A percentile compares a stretch with the other conserved stretches of the same genome.
These are phyloP conservation scores for Parsonsia alboflavescens DNA, from an alignment of 257 asterid genomes.

Conservation along the genomic window DNA sequence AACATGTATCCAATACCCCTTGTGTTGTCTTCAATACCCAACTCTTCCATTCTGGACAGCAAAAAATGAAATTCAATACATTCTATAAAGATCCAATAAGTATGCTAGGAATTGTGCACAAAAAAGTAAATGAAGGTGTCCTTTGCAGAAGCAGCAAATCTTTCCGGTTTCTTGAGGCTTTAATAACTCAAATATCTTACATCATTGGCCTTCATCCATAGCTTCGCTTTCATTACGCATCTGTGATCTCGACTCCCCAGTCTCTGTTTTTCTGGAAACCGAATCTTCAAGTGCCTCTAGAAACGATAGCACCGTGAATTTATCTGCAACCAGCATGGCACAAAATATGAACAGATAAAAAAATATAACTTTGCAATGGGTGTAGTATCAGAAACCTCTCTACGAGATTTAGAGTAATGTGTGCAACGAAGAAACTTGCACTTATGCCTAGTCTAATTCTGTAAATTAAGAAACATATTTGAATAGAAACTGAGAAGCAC, in stretches of 20 bases:
- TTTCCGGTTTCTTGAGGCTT: not conserved
- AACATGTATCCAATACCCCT: not conserved
- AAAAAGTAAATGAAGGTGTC: not conserved
- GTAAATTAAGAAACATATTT: not conserved
- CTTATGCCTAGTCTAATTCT: not conserved
- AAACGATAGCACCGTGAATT: constrained; percentile 81
- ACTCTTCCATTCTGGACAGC: not conserved
- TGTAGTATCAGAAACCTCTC: not conserved
- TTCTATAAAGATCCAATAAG: not conserved
- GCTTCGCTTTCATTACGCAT: constrained; percentile 41
- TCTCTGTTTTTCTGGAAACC: constrained; percentile 36
- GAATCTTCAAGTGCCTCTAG: constrained; percentile 99
- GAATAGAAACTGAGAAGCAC: not conserved
- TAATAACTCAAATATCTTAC: not conserved
- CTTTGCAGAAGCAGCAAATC: not conserved
- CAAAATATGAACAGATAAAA: not conserved
- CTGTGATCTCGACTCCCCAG: constrained; percentile 50
- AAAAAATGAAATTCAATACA: not conserved
- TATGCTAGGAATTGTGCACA: not conserved
- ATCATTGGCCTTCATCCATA: constrained; percentile 78
- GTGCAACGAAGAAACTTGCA: not conserved
- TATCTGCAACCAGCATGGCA: constrained; percentile 43
- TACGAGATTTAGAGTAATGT: not conserved
- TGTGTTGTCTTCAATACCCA: too few species aligned
- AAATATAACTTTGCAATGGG: not conserved